Conservation (phyloP, 2,329 filamentous ascomycete species). For the Microdochium trichocladiopsis region DNA sequence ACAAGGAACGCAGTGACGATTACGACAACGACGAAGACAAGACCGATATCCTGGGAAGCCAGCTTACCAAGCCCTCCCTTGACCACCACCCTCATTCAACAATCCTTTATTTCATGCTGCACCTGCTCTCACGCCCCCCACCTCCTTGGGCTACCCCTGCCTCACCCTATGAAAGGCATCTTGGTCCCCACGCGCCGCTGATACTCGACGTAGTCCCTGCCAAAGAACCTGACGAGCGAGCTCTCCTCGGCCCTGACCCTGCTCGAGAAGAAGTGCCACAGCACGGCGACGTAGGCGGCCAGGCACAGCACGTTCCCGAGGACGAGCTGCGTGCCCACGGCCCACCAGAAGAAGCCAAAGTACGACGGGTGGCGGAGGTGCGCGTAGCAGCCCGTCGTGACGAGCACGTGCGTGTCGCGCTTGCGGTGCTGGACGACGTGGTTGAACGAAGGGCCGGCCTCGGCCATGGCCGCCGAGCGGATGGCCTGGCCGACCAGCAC, state of each 20-base stretch:
- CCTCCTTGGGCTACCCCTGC: too few relatives aligned
- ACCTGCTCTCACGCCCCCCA: too few relatives aligned
- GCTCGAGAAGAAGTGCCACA: slow-evolving; percentile 79
- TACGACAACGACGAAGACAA: too few relatives aligned
- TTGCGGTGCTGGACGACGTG: slow-evolving; percentile 72
- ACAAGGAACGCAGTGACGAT: too few relatives aligned
- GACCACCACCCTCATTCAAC: too few relatives aligned
- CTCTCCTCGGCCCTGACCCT: slow-evolving; percentile 75
- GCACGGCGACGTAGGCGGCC: slow-evolving; percentile 60
- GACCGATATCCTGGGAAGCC: too few relatives aligned
- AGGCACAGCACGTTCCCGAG: slow-evolving; percentile 81
- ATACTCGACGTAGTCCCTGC: slow-evolving; percentile 72
- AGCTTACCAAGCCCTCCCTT: too few relatives aligned
- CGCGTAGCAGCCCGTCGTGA: slow-evolving; percentile 75
- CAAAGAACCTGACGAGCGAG: slow-evolving; percentile 75
- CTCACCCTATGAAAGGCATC: slow-evolving; percentile 67
- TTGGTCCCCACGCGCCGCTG: slow-evolving; percentile 62
- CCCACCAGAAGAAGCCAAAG: slow-evolving; percentile 99
- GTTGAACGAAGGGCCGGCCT: slow-evolving; percentile 88
- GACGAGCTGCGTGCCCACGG: slow-evolving; percentile 85
- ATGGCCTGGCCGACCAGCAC: slow-evolving; percentile 66
- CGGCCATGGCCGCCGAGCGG: slow-evolving; percentile 78
- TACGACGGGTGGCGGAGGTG: slow-evolving; percentile 81
- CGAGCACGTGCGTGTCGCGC: slow-evolving; percentile 65
- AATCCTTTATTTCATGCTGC: too few relatives aligned